Percentiles rank a stretch among this genome's conserved stretches.
Evolutionary conservation across 164 flowering plant genomes (phyloP).

Genomic region (Akebia trifoliata): DNA sequence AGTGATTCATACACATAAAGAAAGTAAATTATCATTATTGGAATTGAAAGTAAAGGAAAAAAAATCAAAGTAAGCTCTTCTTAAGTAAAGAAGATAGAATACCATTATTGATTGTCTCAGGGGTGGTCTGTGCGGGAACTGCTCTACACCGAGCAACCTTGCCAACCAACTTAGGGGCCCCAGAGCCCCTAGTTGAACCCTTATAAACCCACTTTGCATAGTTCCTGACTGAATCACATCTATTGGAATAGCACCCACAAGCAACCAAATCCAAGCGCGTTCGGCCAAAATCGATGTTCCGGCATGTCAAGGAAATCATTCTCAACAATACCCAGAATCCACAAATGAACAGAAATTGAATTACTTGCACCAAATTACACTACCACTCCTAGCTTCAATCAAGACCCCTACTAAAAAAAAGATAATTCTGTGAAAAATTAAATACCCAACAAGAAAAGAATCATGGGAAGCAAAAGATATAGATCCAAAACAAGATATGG

Average conservation of each 20-base stretch:
- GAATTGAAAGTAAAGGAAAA: neutral
- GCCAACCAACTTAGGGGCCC: slow-evolving; percentile 23
- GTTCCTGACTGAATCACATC: slow-evolving; percentile 19
- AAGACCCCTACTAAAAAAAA: slow-evolving; percentile 21
- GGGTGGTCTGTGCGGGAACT: slow-evolving; percentile 40
- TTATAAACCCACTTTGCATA: slow-evolving; percentile 19
- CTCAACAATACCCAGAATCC: slow-evolving; percentile 26
- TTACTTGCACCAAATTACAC: slow-evolving; percentile 4
- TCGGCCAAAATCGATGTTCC: slow-evolving; percentile 42
- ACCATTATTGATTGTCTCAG: slow-evolving; percentile 54
- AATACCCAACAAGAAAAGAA: slow-evolving; percentile 2
- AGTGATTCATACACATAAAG: neutral
- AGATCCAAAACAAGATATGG: neutral
- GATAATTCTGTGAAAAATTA: slow-evolving; percentile 4
- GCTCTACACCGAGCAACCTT: slow-evolving; percentile 29
- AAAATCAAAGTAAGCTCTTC: neutral
- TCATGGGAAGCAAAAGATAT: neutral
- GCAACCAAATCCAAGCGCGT: slow-evolving; percentile 38
- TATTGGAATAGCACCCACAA: slow-evolving; percentile 53
- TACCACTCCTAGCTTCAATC: neutral
- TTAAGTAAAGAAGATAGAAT: neutral
- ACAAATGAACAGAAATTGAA: slow-evolving; percentile 10
- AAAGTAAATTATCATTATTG: neutral
- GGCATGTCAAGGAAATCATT: slow-evolving; percentile 69
- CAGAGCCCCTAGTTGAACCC: slow-evolving; percentile 19